Evolutionary conservation across 768 basidiomycete genomes (phyloP), one percentile per base, ranked within the genome.

Genomic region (Agrocybe pediades): DNA sequence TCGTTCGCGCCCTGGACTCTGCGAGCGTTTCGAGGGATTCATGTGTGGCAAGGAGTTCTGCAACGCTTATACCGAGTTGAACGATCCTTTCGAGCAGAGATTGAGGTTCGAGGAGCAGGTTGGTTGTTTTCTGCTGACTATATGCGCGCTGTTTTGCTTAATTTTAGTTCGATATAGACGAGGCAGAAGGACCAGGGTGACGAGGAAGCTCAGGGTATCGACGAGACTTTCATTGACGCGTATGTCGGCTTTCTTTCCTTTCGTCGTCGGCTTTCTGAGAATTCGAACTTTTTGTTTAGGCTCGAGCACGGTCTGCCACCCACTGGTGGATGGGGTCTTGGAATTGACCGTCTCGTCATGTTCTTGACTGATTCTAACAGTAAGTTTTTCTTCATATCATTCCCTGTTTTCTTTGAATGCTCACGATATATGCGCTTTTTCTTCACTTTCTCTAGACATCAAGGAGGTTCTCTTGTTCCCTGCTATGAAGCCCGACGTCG

Each of bases 41-140:
- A 83, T 99, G 82, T 96, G 94, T 49, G 93, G 93, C 54, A 95
- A 97, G 80, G 96, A 98, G 74, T 87, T 98, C 72, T 95, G 93
- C 80, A 98, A 99, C 65, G 96, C 97, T 20, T 99, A 99, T 70
- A 99, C 97, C 39, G 97, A 99, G 79, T 83, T 99, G 80, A 99
- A 99, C 75, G 97, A 99, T 74, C 97, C 94, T 0, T 96, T 95
- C 67, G 92, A 95, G 71, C 97, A 99, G 73, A 81, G 95, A 29
- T 75, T 92, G 64, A 86, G 97, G 58, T 99, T 99, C 73, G 93
- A 96, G 72, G 97, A 98, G 71, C 92, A 94, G 81, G 85, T 86
- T 23, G 40, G 72, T 27, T 25, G 0, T 6, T 23, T 41, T 46
- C 20, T 46, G 20, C 46, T 26, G 40, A 36, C 16, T 20, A 45